Evolutionary conservation across 352 stramenopile genomes (phyloP).

Genomic region (Globisporangium spiculum): DNA sequence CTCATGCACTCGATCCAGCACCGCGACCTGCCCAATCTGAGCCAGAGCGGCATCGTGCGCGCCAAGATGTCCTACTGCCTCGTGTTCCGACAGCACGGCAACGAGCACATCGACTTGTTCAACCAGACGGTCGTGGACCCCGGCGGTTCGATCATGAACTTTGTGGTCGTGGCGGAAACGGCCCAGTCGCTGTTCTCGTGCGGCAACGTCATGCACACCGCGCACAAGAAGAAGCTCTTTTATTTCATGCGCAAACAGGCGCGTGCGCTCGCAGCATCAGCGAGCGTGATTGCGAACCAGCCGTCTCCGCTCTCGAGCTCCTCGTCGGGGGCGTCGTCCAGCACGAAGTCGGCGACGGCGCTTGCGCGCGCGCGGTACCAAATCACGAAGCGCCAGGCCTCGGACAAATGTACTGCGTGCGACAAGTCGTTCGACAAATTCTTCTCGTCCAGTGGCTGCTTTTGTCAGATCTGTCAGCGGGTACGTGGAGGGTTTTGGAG

Average conservation of each 20-base stretch:
- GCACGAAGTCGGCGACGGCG: conserved; percentile 15
- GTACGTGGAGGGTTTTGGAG: background rate
- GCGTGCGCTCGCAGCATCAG: conserved; percentile 10
- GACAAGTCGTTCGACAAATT: conserved; percentile 29
- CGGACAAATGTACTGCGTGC: conserved; percentile 35
- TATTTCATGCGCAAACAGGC: conserved; percentile 35
- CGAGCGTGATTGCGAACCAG: background rate
- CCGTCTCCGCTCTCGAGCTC: conserved; percentile 10
- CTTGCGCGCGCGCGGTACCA: conserved; percentile 2
- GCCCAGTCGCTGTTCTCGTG: conserved; percentile 25
- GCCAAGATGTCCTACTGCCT: conserved; percentile 38
- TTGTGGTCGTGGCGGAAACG: conserved; percentile 36
- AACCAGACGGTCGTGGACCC: conserved; percentile 38
- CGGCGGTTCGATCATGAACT: conserved; percentile 30
- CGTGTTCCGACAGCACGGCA: conserved; percentile 40
- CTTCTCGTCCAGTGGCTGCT: conserved; percentile 29
- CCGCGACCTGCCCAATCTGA: conserved; percentile 40
- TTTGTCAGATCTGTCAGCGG: conserved; percentile 24
- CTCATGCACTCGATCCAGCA: conserved; percentile 53
- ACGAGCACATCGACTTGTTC: conserved; percentile 39
- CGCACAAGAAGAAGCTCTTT: conserved; percentile 53
- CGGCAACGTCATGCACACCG: conserved; percentile 32
- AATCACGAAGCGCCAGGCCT: conserved; percentile 7
- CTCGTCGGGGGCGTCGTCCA: conserved; percentile 1
- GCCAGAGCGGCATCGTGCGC: conserved; percentile 33